A percentile compares a stretch with the other conserved stretches of the same genome.
Conservation (phyloP, 2,329 filamentous ascomycete species). For the Helminthosporium solani region DNA sequence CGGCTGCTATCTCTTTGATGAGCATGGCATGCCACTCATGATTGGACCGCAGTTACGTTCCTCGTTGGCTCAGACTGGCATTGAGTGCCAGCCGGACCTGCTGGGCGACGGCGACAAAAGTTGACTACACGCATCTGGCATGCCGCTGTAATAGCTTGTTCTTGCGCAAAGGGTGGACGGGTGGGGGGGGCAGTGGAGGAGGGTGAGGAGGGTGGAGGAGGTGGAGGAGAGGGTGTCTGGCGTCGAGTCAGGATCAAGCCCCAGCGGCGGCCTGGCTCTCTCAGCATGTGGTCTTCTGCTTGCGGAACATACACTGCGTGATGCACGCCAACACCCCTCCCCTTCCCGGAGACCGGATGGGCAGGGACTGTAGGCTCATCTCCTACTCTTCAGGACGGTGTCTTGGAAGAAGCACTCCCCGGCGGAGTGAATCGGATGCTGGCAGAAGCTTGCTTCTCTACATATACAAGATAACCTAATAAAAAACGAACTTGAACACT, state of each 20-base stretch:
- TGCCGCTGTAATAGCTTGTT: constrained; percentile 39
- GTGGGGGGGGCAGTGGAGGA: too few species aligned
- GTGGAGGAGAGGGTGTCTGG: constrained; percentile 9
- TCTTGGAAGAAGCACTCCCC: constrained; percentile 42
- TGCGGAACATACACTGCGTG: constrained; percentile 39
- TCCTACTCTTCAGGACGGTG: constrained; percentile 55
- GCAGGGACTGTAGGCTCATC: constrained; percentile 53
- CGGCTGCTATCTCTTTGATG: constrained; percentile 39
- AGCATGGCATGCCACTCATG: constrained; percentile 43
- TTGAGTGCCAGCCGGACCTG: constrained; percentile 42
- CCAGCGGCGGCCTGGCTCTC: constrained; percentile 31
- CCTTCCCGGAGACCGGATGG: constrained; percentile 12
- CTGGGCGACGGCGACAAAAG: constrained; percentile 43
- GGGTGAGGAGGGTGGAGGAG: too few species aligned
- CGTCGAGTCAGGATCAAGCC: constrained; percentile 34
- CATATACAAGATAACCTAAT: constrained; percentile 41
- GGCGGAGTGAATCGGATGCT: constrained; percentile 54
- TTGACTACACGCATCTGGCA: constrained; percentile 43
- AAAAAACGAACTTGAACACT: constrained; percentile 33
- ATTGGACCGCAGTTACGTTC: constrained; percentile 36
- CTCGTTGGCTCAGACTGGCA: constrained; percentile 38
- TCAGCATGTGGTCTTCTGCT: constrained; percentile 38
- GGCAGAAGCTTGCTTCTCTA: constrained; percentile 47
- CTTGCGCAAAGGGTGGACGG: constrained; percentile 23
- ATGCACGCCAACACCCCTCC: constrained; percentile 40